Evolutionary conservation across 2,329 filamentous ascomycete genomes (phyloP), one percentile per base, ranked within the genome.

Genomic region (Aphanocladium album): DNA sequence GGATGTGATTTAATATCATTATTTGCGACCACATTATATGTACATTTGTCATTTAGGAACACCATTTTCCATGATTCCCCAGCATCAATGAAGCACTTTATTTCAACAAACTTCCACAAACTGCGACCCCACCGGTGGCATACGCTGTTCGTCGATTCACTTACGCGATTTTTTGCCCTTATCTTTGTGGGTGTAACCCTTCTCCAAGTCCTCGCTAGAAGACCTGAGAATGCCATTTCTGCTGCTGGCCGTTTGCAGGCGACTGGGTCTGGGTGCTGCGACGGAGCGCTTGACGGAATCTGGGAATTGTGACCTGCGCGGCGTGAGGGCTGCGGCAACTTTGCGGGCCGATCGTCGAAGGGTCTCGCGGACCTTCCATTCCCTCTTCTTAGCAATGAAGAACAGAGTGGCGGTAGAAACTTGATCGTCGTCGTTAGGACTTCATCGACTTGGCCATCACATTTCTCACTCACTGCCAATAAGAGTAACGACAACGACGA

Each of bases 371-470:
- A 95, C 79, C 65, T 87, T 89, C 91, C 91, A 95, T 73, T 93
- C 89, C 51, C 87, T 85, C 77, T 91, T 92, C 80, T 95, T 95
- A 60, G 91, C 89, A 41, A 93, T 72, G 72, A 88, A 91, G 77
- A 89, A 96, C 30, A 95, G 83, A 2, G 85, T 76, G 2, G 86
- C 83, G 37, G 83, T 87, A 23, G 79, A 80, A 64, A 87, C 89
- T 89, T 65, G 45, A 51, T 62, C 67, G 23, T 9, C 27, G 12
- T 27, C 5, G 39, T 54, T 39, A 60, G 49, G 11, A 17, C 19
- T 23, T 19, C 11, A 17, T 30, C 35, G 3, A 5, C 23, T 19
- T 2, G 5, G 2, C 35, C 23, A 3, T 14, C 14, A 39, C 37
- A 41, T 41, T 14, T 19, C 37, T 43, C 37, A 47, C 21, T 5